Base-by-base conservation (phyloP, 495 filamentous ascomycete species). In the Penicillium cosmopolitanum region DNA sequence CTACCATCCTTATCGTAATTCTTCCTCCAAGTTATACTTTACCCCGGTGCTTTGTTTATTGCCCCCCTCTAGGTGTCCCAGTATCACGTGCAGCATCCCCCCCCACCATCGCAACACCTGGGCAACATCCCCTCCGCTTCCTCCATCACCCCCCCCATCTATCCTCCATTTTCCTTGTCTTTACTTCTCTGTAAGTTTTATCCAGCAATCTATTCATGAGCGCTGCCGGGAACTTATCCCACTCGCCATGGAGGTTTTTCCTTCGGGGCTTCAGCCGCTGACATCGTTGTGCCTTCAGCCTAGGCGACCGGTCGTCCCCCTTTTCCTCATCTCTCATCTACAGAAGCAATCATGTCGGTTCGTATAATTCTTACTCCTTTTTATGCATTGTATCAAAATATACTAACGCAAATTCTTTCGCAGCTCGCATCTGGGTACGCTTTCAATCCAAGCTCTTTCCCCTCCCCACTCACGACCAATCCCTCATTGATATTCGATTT, bases 381-480 rank as follows among this genome's bases (percentile, higher is more conserved):
- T n/a, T n/a, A 12, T 3, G 47, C 53, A 48, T 57, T 46, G 31
- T 43, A 36, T 12, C 23, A 36, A 50, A 53, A 48, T 60, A 4
- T 9, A 28, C 46, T 48, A 28, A 48, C 46, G 18, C 15, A 46
- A 4, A 13, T 48, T n/a, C 10, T 48, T 55, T 61, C 51, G 42
- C 62, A 80, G 77, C 73, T 80, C 66, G 74, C 76, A 67, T 80
- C 77, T 59, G 77, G 77, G 77, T 80, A 78, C 59, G 57, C 56
- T 46, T 19, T 31, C 51, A 50, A 8, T 53, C 34, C 48, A 21
- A 58, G 12, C 63, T 65, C 67, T 54, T 54, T 34, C 51, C 15
- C 33, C 33, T 42, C 57, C 43, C 54, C 51, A 56, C 53, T 16
- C 48, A 35, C 57, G 50, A 50, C 53, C 38, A 44, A 33, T 48